phyloP scores from a whole-genome alignment of 1,284 basidiomycete species.

The Trametes pubescens region DNA sequence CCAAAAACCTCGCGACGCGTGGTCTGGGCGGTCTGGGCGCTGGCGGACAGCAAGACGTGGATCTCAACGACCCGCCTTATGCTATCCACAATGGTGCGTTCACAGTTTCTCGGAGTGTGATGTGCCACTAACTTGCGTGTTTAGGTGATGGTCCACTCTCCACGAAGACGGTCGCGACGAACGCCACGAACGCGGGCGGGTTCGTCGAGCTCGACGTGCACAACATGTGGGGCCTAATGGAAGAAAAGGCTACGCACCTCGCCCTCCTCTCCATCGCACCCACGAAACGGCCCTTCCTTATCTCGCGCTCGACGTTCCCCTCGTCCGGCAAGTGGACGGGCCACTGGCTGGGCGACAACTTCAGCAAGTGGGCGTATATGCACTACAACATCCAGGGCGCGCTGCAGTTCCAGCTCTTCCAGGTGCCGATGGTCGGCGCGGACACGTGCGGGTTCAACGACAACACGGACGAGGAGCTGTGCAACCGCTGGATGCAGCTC shows the following conservation, averaged over 20 bases:
- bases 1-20: conserved; percentile 48
- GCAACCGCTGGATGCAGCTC: conserved; percentile 84
- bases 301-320: conserved; percentile 73
- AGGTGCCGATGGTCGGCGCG: conserved; percentile 80
- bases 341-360: conserved; percentile 66
- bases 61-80: conserved; percentile 70
- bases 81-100: conserved; percentile 68
- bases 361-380: conserved; percentile 71
- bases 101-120: background rate
- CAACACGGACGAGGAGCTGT: conserved; percentile 78
- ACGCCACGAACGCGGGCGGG: conserved; percentile 66
- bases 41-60: conserved; percentile 58
- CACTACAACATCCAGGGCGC: conserved; percentile 70
- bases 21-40: conserved; percentile 39
- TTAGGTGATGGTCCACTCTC: conserved; percentile 57
- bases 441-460: conserved; percentile 61
- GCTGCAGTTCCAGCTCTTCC: conserved; percentile 80
- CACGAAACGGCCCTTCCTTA: conserved; percentile 69
- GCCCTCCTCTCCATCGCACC: conserved; percentile 60
- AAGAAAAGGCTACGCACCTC: conserved; percentile 66
- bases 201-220: conserved; percentile 67
- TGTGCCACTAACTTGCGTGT: conserved; percentile 48
- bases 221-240: conserved; percentile 74
- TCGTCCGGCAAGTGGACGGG: conserved; percentile 72
- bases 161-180: conserved; percentile 60